Conservation (phyloP, 208 protist species). For the Trypanosoma vivax region DNA sequence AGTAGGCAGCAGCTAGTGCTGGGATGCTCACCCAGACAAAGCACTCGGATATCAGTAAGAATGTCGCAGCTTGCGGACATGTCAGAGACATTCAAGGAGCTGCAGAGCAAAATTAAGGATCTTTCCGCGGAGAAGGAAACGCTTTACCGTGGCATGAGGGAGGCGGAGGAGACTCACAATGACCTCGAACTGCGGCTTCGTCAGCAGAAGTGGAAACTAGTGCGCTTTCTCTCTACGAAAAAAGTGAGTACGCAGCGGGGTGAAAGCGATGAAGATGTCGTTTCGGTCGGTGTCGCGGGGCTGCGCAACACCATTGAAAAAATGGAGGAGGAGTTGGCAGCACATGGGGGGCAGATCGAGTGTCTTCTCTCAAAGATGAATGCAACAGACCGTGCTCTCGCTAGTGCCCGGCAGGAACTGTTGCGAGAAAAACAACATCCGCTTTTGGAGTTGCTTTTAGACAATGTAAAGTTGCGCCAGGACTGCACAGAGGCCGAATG, state of each 20-base stretch:
- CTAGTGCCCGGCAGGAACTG: conserved; percentile 32
- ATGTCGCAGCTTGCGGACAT: conserved; percentile 11
- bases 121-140: conserved; percentile 57
- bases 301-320: conserved; percentile 46
- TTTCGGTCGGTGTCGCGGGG: conserved; percentile 56
- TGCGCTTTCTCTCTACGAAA: conserved; percentile 52
- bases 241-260: neutral
- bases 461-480: conserved; percentile 62
- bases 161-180: conserved; percentile 52
- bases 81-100: conserved; percentile 30
- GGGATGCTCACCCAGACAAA: neutral
- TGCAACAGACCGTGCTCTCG: conserved; percentile 42
- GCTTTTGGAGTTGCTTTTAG: conserved; percentile 61
- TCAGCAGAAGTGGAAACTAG: conserved; percentile 65
- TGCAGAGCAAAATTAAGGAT: conserved; percentile 47
- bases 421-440: conserved; percentile 50
- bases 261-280: neutral
- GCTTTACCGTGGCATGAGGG: conserved; percentile 58
- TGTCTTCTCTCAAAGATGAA: conserved; percentile 38
- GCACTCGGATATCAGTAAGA: conserved; percentile 1
- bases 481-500: conserved; percentile 79
- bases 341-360: conserved; percentile 30
- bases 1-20: neutral
- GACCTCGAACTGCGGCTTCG: conserved; percentile 59
- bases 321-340: conserved; percentile 30